A percentile compares a stretch with the other conserved stretches of the same genome.
Evolutionary conservation across 352 stramenopile species (phyloP).

Genomic region (Globisporangium irregulare): DNA sequence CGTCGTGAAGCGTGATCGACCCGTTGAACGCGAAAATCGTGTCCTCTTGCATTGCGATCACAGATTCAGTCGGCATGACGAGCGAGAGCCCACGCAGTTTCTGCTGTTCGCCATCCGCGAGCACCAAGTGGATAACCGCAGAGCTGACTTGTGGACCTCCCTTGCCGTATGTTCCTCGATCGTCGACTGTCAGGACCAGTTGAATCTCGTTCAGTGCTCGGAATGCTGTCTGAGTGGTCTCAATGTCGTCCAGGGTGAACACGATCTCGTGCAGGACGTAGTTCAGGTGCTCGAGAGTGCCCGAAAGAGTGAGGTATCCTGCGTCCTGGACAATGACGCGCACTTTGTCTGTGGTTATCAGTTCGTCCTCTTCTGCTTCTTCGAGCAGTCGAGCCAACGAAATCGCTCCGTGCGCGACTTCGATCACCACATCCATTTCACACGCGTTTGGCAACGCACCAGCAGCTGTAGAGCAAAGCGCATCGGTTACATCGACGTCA

Average conservation of each 20-base stretch:
- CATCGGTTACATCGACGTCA: slow-evolving; percentile 39
- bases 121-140: slow-evolving; percentile 24
- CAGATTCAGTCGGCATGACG: slow-evolving; percentile 14
- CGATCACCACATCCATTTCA: slow-evolving; percentile 55
- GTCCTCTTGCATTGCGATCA: slow-evolving; percentile 44
- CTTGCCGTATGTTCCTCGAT: slow-evolving; percentile 43
- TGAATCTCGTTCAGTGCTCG: slow-evolving; percentile 26
- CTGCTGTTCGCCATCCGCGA: slow-evolving; percentile 5
- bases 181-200: slow-evolving; percentile 55
- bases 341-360: background rate
- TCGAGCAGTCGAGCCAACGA: slow-evolving; percentile 28
- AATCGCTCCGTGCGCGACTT: slow-evolving; percentile 37
- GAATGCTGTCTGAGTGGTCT: slow-evolving; percentile 9
- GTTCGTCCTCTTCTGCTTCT: slow-evolving; percentile 4
- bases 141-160: slow-evolving; percentile 48
- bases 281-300: slow-evolving; percentile 38
- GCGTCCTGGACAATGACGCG: slow-evolving; percentile 6
- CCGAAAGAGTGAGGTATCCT: slow-evolving; percentile 35
- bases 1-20: slow-evolving; percentile 28
- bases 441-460: slow-evolving; percentile 21
- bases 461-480: background rate
- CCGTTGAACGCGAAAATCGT: slow-evolving; percentile 28
- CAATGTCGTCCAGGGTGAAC: slow-evolving; percentile 38
- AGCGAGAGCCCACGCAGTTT: slow-evolving; percentile 6
- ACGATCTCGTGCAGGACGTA: slow-evolving; percentile 36